phyloP scores from a whole-genome alignment of 139 green algal species.

The Zygnema circumcarinatum region DNA sequence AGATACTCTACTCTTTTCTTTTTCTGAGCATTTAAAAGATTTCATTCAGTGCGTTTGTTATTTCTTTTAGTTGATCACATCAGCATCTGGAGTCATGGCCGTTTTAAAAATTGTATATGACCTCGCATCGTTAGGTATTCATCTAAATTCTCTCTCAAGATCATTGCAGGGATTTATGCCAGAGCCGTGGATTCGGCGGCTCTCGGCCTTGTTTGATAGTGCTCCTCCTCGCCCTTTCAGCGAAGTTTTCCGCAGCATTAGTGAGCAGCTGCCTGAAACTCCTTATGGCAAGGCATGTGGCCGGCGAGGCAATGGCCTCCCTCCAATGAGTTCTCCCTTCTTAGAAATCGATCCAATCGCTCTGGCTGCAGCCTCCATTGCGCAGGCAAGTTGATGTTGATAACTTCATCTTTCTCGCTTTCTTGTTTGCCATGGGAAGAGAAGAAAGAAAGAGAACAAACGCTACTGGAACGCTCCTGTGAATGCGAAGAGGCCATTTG shows the following conservation, averaged over 20 bases:
- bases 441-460: too few species aligned
- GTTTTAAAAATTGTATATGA: too few species aligned
- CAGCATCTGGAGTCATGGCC: too few species aligned
- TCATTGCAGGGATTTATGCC: constrained; percentile 56
- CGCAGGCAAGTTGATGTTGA: constrained; percentile 12
- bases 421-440: background rate
- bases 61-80: too few species aligned
- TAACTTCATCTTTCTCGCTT: constrained; percentile 8
- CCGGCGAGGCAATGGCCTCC: background rate
- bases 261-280: constrained; percentile 25
- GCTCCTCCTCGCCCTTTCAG: constrained; percentile 41
- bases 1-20: background rate
- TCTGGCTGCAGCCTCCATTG: constrained; percentile 55
- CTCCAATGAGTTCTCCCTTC: background rate
- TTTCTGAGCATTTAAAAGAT: too few species aligned
- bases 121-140: too few species aligned
- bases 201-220: constrained; percentile 47
- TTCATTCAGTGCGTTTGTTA: too few species aligned
- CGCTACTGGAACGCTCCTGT: too few species aligned
- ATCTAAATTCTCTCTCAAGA: too few species aligned
- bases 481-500: too few species aligned
- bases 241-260: constrained; percentile 44
- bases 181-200: constrained; percentile 46
- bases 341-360: constrained; percentile 27
- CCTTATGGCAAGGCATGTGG: background rate